Base-by-base conservation (phyloP, 257 asterid genomes). In the Solanum tarapatanum region DNA sequence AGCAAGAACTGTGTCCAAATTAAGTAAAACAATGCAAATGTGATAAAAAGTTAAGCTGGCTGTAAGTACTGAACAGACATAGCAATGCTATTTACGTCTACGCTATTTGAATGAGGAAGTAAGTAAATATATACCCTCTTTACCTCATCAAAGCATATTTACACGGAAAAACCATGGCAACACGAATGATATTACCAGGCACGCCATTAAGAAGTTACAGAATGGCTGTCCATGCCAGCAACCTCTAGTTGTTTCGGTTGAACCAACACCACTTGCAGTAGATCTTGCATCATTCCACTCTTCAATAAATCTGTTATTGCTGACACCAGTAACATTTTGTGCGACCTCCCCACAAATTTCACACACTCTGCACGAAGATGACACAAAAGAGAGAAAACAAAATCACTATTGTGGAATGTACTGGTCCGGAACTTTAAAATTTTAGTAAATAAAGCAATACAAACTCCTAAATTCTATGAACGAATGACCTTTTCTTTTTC, bases 81-180 rank as follows among this genome's bases (percentile, higher is more conserved):
- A 41, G 23, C n/a, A 77, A 13, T 5, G 64, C 24, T 77, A 41
- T 77, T 33, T 41, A 77, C 14, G 51, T 41, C 64, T 24, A 77
- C 14, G 19, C 10, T 16, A 12, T 41, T 43, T 77, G 28, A 41
- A 80, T 17, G 41, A 45, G 84, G 84, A 43, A 41, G 36, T 76
- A 37, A 76, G 83, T 77, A 77, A 41, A 77, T 77, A 41, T 77
- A 24, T 77, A 77, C 64, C 36, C 4, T 24, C 36, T 77, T 77
- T 41, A 77, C 84, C 75, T 37, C 37, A 17, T 87, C 79, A 94
- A 48, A 93, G 92, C 94, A 94, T 89, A 86, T 94, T 90, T 64
- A 93, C 94, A 13, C 96, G 96, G 85, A 95, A 94, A 89, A 96
- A 95, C 99, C 99, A 96, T 6, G 98, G 98, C 74, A 96, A 91